phyloP scores from a whole-genome alignment of 495 filamentous ascomycete genomes.

The Xylaria longipes region DNA sequence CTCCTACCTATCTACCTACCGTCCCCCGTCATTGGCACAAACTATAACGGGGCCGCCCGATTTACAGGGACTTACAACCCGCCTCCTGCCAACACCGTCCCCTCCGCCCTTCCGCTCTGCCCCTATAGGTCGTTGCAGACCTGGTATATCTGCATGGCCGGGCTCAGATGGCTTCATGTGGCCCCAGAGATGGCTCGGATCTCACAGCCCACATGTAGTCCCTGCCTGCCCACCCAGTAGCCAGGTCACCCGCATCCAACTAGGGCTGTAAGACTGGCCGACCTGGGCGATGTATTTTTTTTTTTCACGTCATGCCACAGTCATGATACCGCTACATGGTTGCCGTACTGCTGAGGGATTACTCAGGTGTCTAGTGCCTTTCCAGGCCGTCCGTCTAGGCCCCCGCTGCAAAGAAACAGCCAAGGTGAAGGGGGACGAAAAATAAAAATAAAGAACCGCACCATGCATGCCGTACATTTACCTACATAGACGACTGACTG shows the following conservation, averaged over 20 bases:
- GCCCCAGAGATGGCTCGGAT: conserved; percentile 16
- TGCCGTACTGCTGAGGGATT: conserved; percentile 1
- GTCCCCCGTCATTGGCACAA: not conserved
- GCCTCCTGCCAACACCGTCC: not conserved
- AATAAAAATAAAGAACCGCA: not conserved
- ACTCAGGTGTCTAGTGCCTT: not conserved
- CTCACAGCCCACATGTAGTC: conserved; percentile 1
- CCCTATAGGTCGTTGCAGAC: conserved; percentile 1
- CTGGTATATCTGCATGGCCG: conserved; percentile 7
- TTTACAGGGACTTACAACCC: not conserved
- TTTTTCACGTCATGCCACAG: conserved; percentile 11
- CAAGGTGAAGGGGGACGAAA: not conserved
- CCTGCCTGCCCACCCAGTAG: conserved; percentile 9
- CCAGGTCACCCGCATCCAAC: not conserved
- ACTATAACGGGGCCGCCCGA: not conserved
- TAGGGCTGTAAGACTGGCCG: not conserved
- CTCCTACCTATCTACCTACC: not conserved
- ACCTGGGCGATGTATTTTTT: not conserved
- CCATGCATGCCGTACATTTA: not conserved
- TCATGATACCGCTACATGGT: not conserved
- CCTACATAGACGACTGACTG: not conserved
- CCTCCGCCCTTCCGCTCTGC: not conserved
- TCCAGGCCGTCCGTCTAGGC: not conserved
- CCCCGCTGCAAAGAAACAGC: not conserved
- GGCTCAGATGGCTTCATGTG: not conserved